Conservation (phyloP, 192 early-diverging fungal species). For the Backusella parvicylindrica region DNA sequence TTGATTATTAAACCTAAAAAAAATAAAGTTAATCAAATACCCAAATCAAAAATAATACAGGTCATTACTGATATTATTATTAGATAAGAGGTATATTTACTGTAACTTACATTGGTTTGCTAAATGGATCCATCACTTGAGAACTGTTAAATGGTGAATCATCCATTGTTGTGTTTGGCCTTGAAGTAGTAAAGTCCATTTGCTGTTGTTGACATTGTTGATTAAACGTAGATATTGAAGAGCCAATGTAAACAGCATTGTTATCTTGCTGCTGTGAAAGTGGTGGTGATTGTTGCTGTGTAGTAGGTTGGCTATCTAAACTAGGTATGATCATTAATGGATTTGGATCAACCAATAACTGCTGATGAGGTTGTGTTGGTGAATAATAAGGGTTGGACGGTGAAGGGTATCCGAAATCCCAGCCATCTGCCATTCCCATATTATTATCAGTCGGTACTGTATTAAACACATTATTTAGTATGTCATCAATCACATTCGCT, state of each 20-base stretch:
- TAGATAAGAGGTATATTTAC: too few relatives aligned
- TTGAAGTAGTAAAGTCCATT: background rate
- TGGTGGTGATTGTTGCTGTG: background rate
- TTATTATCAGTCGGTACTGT: background rate
- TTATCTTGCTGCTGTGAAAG: background rate
- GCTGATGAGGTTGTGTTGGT: background rate
- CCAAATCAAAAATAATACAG: background rate
- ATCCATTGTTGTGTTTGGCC: background rate
- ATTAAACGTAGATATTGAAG: background rate
- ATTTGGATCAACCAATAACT: slow-evolving; percentile 16
- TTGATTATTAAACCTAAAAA: background rate
- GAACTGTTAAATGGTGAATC: background rate
- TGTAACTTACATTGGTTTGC: background rate
- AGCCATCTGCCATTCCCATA: slow-evolving; percentile 12
- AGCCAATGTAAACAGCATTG: slow-evolving; percentile 7
- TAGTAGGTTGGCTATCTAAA: background rate
- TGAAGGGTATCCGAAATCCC: slow-evolving; percentile 6
- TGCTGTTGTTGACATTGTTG: background rate
- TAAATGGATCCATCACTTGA: background rate
- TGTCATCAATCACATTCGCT: background rate
- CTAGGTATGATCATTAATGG: background rate
- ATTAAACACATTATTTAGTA: background rate
- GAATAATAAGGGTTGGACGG: slow-evolving; percentile 2
- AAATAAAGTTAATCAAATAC: background rate
- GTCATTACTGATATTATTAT: background rate